phyloP scores from a whole-genome alignment of 2,329 filamentous ascomycete species.

The Helotiales sp. region DNA sequence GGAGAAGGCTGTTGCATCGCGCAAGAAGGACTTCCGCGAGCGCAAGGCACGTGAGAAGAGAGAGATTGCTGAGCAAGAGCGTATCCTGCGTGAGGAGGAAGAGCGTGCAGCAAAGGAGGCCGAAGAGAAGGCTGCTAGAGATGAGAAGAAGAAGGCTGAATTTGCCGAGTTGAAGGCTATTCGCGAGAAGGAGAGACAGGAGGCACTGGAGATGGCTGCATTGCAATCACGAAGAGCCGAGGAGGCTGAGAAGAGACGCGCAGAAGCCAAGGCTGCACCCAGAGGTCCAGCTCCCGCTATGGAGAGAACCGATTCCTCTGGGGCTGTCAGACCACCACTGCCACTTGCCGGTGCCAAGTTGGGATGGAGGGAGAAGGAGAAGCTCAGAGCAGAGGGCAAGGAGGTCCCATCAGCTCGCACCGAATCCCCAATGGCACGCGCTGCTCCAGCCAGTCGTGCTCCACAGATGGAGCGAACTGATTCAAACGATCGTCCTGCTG shows the following conservation, averaged over 20 bases:
- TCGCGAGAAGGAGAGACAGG: slow-evolving; percentile 70
- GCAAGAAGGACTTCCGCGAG: slow-evolving; percentile 88
- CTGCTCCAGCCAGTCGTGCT: slow-evolving; percentile 36
- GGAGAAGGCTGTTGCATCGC: slow-evolving; percentile 85
- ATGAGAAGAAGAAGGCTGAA: slow-evolving; percentile 78
- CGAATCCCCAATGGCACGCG: slow-evolving; percentile 37
- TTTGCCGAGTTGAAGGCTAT: slow-evolving; percentile 70
- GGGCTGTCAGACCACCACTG: slow-evolving; percentile 59
- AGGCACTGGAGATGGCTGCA: slow-evolving; percentile 66
- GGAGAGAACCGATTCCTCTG: slow-evolving; percentile 54
- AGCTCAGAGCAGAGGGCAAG: slow-evolving; percentile 48
- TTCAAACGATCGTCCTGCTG: slow-evolving; percentile 48
- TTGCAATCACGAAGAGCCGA: slow-evolving; percentile 84
- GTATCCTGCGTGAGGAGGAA: slow-evolving; percentile 78
- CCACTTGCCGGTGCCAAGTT: slow-evolving; percentile 65
- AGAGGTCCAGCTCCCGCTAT: slow-evolving; percentile 47
- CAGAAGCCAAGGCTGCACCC: slow-evolving; percentile 57
- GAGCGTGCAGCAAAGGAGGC: slow-evolving; percentile 82
- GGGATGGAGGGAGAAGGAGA: slow-evolving; percentile 77
- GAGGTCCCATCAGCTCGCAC: slow-evolving; percentile 38
- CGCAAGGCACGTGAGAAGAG: slow-evolving; percentile 80
- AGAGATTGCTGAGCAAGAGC: slow-evolving; percentile 84
- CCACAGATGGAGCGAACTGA: slow-evolving; percentile 49
- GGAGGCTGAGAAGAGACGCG: slow-evolving; percentile 79
- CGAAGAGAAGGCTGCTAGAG: slow-evolving; percentile 79